Percentiles rank a stretch among this genome's conserved stretches.
Conservation (phyloP, 257 asterid species). For the Rehmannia glutinosa region DNA sequence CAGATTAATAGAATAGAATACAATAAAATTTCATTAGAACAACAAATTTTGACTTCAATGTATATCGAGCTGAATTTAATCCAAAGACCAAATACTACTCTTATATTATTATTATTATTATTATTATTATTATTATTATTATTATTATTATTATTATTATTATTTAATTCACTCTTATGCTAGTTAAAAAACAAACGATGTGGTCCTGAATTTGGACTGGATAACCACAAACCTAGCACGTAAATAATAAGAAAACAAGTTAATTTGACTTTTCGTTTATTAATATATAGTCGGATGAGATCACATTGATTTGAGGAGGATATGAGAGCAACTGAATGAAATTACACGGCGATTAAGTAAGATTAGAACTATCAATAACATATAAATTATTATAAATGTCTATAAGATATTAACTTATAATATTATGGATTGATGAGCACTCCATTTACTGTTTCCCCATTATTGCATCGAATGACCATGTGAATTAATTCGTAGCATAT, state of each 20-base stretch:
- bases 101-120: too few relatives aligned
- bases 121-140: too few relatives aligned
- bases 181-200: constrained; percentile 4
- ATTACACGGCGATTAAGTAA: constrained; percentile 6
- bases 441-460: background rate
- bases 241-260: background rate
- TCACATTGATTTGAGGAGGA: background rate
- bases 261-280: constrained; percentile 20
- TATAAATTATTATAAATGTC: too few relatives aligned
- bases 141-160: too few relatives aligned
- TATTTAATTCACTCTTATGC: background rate
- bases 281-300: background rate
- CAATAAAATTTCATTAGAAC: background rate
- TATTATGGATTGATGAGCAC: constrained; percentile 5
- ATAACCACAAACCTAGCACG: constrained; percentile 1
- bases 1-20: too few relatives aligned
- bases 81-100: constrained; percentile 5
- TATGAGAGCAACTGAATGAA: constrained; percentile 13
- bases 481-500: constrained; percentile 9
- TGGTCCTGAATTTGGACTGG: constrained; percentile 14
- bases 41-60: background rate
- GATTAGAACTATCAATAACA: constrained; percentile 10
- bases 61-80: background rate
- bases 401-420: background rate
- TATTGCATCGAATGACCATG: constrained; percentile 1